phyloP scores from a whole-genome alignment of 768 basidiomycete species.

The Flagelloscypha sp. region DNA sequence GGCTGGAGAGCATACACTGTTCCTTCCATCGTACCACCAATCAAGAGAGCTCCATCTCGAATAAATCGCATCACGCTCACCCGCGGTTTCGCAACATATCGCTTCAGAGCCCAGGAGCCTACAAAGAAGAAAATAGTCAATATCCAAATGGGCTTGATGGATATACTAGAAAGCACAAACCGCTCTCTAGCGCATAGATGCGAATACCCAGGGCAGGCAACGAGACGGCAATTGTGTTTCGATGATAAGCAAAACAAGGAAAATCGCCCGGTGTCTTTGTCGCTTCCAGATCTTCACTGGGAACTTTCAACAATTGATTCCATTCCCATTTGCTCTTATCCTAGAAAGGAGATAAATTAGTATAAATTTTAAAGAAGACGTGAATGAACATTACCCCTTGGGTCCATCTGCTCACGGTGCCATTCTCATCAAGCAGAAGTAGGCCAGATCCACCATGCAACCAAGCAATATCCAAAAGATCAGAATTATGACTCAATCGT shows the following conservation, averaged over 20 bases:
- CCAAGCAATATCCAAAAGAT: conserved; percentile 47
- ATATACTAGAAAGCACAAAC: no score
- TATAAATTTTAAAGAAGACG: not conserved
- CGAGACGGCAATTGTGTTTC: conserved; percentile 55
- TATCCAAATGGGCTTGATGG: no score
- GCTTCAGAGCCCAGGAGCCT: conserved; percentile 60
- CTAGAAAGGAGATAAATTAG: conserved; percentile 7
- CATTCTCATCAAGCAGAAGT: conserved; percentile 49
- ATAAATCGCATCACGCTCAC: conserved; percentile 59
- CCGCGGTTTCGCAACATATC: conserved; percentile 56
- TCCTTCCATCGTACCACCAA: conserved; percentile 66
- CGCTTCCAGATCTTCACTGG: conserved; percentile 37
- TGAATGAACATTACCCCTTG: conserved; percentile 32
- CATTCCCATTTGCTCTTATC: no score
- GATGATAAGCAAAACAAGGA: conserved; percentile 45
- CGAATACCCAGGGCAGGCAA: conserved; percentile 52
- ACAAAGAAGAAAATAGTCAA: conserved; percentile 5
- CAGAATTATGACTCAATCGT: conserved; percentile 43
- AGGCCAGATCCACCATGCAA: conserved; percentile 50
- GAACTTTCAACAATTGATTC: conserved; percentile 45
- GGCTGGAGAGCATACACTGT: conserved; percentile 39
- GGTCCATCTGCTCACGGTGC: conserved; percentile 52
- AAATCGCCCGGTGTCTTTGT: conserved; percentile 25
- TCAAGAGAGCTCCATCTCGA: conserved; percentile 51
- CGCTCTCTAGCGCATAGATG: no score